These are phyloP conservation scores for Apiospora aurea DNA, from an alignment of 2,329 filamentous ascomycete species.

Conservation along the genomic window DNA sequence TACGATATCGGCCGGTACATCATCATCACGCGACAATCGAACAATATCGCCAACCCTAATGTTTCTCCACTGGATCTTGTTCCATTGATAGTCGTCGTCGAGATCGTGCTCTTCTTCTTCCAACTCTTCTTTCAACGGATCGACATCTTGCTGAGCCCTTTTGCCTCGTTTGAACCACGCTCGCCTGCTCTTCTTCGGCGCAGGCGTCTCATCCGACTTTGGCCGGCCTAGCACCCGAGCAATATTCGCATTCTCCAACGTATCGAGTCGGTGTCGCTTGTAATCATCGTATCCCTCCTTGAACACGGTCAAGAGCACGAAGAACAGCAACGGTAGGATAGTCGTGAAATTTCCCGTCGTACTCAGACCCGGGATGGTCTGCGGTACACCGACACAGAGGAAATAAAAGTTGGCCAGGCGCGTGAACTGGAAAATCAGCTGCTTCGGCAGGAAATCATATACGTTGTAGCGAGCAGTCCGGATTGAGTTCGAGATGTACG, in stretches of 20 bases:
- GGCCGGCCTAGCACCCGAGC: conserved; percentile 52
- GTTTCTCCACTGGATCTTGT: conserved; percentile 69
- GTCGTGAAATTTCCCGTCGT: conserved; percentile 80
- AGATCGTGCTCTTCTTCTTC: conserved; percentile 32
- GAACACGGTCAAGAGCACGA: conserved; percentile 79
- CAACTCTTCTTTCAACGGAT: conserved; percentile 30
- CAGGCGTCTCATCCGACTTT: conserved; percentile 22
- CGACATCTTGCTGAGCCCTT: not conserved
- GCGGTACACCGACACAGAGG: conserved; percentile 81
- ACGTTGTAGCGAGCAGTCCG: conserved; percentile 84
- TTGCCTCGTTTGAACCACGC: not conserved
- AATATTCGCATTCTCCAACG: conserved; percentile 73
- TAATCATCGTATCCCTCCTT: conserved; percentile 92
- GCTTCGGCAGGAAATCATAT: conserved; percentile 85
- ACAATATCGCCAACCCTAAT: conserved; percentile 76
- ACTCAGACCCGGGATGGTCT: conserved; percentile 80
- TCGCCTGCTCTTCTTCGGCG: not conserved
- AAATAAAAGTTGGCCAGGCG: conserved; percentile 90
- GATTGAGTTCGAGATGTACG: conserved; percentile 69
- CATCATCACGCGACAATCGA: conserved; percentile 74
- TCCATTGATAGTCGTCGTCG: conserved; percentile 53
- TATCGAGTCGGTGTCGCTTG: conserved; percentile 80
- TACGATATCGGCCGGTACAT: conserved; percentile 82
- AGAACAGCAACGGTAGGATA: conserved; percentile 75
- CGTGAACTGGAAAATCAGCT: conserved; percentile 85